A percentile compares a stretch with the other conserved stretches of the same genome.
These are phyloP conservation scores for Mrakia blollopis DNA, from an alignment of 768 basidiomycete species.

Conservation along the genomic window DNA sequence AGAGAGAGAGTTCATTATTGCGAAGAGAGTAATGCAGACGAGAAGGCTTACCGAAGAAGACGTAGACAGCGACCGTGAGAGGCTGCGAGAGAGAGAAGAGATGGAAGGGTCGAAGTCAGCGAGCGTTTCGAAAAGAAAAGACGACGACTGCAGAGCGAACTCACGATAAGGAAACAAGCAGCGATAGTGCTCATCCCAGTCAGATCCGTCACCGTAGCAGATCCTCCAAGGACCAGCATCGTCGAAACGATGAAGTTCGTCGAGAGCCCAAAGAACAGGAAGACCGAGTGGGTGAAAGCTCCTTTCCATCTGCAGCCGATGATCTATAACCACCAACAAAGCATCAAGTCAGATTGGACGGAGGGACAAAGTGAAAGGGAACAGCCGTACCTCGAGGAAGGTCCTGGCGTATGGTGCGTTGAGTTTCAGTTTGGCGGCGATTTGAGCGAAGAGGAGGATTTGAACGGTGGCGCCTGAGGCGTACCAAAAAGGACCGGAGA, in stretches of 20 bases:
- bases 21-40: too few relatives aligned
- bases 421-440: slow-evolving; percentile 84
- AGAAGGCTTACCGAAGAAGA: slow-evolving; percentile 42
- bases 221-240: slow-evolving; percentile 49
- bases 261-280: slow-evolving; percentile 84
- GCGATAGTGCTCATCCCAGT: slow-evolving; percentile 88
- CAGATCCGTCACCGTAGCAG: slow-evolving; percentile 78
- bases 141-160: neutral
- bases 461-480: slow-evolving; percentile 74
- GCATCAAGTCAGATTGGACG: slow-evolving; percentile 47
- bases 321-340: slow-evolving; percentile 79
- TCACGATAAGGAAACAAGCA: slow-evolving; percentile 73
- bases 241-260: slow-evolving; percentile 74
- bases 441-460: slow-evolving; percentile 82
- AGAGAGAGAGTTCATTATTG: too few relatives aligned
- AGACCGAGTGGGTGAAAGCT: slow-evolving; percentile 66
- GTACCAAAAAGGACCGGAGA: slow-evolving; percentile 83
- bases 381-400: slow-evolving; percentile 21
- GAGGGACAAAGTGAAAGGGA: neutral
- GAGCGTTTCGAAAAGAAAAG: neutral
- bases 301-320: slow-evolving; percentile 66
- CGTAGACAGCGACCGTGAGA: slow-evolving; percentile 76
- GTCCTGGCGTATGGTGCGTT: slow-evolving; percentile 63
- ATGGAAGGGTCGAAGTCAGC: neutral
- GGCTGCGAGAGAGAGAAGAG: slow-evolving; percentile 46